phyloP scores from a whole-genome alignment of 2,329 filamentous ascomycete species.

The Biscogniauxia sp. region DNA sequence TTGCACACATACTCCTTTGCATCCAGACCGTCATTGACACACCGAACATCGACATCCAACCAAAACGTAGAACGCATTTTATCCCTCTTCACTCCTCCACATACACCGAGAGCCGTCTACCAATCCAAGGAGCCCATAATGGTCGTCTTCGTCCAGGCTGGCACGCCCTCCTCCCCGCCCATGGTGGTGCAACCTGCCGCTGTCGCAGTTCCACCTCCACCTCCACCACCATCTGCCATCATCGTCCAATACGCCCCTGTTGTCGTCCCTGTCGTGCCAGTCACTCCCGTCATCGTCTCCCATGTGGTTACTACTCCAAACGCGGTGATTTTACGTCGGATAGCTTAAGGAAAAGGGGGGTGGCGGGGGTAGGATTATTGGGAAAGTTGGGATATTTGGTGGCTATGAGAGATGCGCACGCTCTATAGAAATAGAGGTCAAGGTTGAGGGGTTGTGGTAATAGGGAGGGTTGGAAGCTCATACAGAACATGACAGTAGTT shows the following conservation, averaged over 20 bases:
- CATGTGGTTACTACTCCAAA: conserved; percentile 1
- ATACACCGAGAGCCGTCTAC: neutral
- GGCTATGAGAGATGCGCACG: too few species aligned
- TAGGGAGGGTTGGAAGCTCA: too few species aligned
- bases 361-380: neutral
- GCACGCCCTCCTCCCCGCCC: neutral
- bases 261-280: neutral
- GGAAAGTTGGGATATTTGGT: neutral
- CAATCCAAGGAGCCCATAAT: neutral
- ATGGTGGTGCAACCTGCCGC: neutral
- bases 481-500: too few species aligned
- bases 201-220: conserved; percentile 3
- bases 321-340: neutral
- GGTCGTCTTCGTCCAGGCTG: neutral
- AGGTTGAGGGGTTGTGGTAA: too few species aligned
- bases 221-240: conserved; percentile 1
- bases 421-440: too few species aligned
- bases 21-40: too few species aligned
- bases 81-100: too few species aligned
- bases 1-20: too few species aligned
- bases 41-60: too few species aligned
- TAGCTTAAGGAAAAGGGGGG: neutral
- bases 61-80: too few species aligned
- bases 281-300: conserved; percentile 1
- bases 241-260: conserved; percentile 2